These are phyloP conservation scores for Quercus cerris DNA, from an alignment of 306 rosid species.

Conservation along the genomic window DNA sequence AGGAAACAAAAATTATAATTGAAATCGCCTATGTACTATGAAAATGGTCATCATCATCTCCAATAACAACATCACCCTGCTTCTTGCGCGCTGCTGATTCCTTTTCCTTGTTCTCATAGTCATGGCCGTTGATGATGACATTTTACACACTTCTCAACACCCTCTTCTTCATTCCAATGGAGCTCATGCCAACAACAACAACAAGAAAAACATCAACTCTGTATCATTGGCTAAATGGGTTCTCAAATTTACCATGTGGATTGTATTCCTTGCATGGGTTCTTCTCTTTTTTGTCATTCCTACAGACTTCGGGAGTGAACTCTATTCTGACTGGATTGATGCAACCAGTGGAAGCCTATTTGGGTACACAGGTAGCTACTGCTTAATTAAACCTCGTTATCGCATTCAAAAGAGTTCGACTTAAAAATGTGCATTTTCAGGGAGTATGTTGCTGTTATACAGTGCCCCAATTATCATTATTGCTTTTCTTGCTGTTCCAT, in stretches of 20 bases:
- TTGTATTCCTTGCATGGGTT: slow-evolving; percentile 54
- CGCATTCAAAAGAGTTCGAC: slow-evolving; percentile 1
- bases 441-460: slow-evolving; percentile 52
- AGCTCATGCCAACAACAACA: background rate
- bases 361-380: slow-evolving; percentile 55
- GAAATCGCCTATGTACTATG: background rate
- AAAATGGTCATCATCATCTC: background rate
- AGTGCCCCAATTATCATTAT: slow-evolving; percentile 62
- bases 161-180: background rate
- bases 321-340: slow-evolving; percentile 14
- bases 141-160: background rate
- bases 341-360: slow-evolving; percentile 35
- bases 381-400: background rate
- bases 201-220: background rate
- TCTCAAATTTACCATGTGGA: slow-evolving; percentile 49
- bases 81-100: no score
- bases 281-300: slow-evolving; percentile 54
- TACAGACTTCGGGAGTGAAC: slow-evolving; percentile 9
- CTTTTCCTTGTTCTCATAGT: background rate
- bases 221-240: slow-evolving; percentile 40
- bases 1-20: no score
- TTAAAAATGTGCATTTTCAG: slow-evolving; percentile 32
- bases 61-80: no score
- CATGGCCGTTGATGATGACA: background rate
- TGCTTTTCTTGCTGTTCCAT: slow-evolving; percentile 61